A percentile compares a stretch with the other conserved stretches of the same genome.
Conservation (phyloP, 106 monocot genomes). For the Narthecium ossifragum region DNA sequence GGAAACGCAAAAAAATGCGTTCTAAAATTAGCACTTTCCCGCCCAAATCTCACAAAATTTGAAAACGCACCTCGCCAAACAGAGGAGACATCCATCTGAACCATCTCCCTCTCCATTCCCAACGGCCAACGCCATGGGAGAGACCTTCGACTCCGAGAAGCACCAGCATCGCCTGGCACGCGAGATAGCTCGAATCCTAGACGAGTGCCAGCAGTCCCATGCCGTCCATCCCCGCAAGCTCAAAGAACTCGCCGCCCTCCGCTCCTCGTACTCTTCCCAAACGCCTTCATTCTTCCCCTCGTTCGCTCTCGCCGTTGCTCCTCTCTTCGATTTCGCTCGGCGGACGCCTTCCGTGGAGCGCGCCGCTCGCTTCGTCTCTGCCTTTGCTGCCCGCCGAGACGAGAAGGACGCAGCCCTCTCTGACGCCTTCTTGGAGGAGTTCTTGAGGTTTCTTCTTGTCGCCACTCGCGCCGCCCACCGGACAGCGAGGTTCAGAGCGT, state of each 20-base stretch:
- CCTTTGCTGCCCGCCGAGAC: conserved; percentile 42
- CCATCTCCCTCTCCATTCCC: no score
- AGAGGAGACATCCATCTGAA: no score
- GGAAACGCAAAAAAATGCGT: no score
- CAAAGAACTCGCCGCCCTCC: conserved; percentile 49
- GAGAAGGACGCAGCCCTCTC: background rate
- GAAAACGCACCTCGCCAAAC: no score
- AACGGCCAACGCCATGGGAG: no score
- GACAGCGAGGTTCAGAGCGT: conserved; percentile 58
- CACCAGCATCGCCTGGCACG: conserved; percentile 11
- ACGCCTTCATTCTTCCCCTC: conserved; percentile 34
- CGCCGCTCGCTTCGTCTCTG: conserved; percentile 53
- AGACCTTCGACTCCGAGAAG: no score
- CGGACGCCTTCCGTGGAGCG: conserved; percentile 53
- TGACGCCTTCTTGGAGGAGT: conserved; percentile 49
- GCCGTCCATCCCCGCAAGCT: conserved; percentile 75
- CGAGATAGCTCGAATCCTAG: conserved; percentile 50
- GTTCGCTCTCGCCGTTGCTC: conserved; percentile 44
- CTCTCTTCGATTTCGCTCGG: conserved; percentile 59
- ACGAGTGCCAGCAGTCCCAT: conserved; percentile 74
- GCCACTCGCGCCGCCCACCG: conserved; percentile 52
- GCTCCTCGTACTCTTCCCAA: conserved; percentile 17
- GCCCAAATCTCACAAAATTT: no score
- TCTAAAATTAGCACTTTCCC: no score
- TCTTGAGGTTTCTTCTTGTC: conserved; percentile 56